Evolutionary conservation across 331 rosid genomes (phyloP).

Genomic region (Arachis monticola): DNA sequence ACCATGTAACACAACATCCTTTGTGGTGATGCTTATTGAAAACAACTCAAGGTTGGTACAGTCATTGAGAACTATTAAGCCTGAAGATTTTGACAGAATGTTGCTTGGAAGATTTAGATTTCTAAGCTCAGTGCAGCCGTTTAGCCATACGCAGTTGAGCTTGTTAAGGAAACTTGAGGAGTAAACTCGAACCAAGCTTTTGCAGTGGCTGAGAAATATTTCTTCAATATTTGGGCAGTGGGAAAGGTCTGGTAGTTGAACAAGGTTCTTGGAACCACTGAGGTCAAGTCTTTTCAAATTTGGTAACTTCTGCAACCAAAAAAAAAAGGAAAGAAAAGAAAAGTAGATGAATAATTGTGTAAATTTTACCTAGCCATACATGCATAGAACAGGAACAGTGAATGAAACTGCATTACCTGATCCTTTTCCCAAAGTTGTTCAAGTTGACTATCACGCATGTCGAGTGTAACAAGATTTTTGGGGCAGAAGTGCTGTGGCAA

Average conservation of each 20-base stretch:
- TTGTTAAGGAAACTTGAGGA: slow-evolving; percentile 30
- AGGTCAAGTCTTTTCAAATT: slow-evolving; percentile 40
- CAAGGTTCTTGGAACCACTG: background rate
- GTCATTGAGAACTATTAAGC: slow-evolving; percentile 7
- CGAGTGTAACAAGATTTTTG: slow-evolving; percentile 44
- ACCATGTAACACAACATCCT: background rate
- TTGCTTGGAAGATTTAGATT: slow-evolving; percentile 14
- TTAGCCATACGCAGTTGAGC: slow-evolving; percentile 35
- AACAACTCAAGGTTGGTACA: slow-evolving; percentile 25
- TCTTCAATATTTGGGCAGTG: slow-evolving; percentile 42
- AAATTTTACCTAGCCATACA: background rate
- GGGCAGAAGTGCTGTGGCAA: slow-evolving; percentile 18
- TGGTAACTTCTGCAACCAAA: slow-evolving; percentile 15
- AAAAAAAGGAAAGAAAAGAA: background rate
- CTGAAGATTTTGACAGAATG: slow-evolving; percentile 22
- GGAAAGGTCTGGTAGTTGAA: slow-evolving; percentile 23
- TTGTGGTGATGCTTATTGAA: background rate
- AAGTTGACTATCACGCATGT: slow-evolving; percentile 31
- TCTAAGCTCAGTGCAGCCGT: slow-evolving; percentile 30
- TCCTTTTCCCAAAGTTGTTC: slow-evolving; percentile 41
- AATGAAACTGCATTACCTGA: slow-evolving; percentile 37
- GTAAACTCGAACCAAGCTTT: slow-evolving; percentile 1
- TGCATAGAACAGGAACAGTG: background rate
- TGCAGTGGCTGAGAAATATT: slow-evolving; percentile 34
- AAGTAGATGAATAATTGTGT: background rate